A percentile compares a stretch with the other conserved stretches of the same genome.
Evolutionary conservation across 108 stramenopile genomes (phyloP).

Genomic region (Skeletonema potamos): DNA sequence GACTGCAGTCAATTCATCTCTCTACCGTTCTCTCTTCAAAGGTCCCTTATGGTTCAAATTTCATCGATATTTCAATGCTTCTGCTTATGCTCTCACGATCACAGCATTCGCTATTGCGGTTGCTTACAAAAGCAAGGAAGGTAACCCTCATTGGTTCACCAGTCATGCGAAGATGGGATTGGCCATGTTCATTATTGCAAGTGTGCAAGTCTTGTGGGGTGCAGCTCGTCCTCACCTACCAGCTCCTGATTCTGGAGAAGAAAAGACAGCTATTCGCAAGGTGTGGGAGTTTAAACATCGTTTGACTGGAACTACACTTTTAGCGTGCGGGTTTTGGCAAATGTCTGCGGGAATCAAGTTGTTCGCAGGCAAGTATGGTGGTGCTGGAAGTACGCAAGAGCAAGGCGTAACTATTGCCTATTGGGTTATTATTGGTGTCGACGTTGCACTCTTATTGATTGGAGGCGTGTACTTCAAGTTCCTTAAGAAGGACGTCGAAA

Average conservation of each 20-base stretch:
- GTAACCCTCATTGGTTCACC: constrained; percentile 9
- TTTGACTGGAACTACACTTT: constrained; percentile 9
- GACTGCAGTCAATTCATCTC: constrained; percentile 10
- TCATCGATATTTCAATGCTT: background rate
- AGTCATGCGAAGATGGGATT: constrained; percentile 42
- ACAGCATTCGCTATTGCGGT: background rate
- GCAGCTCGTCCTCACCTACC: constrained; percentile 38
- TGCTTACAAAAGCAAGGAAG: constrained; percentile 10
- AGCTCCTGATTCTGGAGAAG: constrained; percentile 24
- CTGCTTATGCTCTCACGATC: background rate
- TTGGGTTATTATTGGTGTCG: constrained; percentile 34
- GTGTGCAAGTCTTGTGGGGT: constrained; percentile 41
- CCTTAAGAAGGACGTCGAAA: background rate
- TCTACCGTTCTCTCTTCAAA: constrained; percentile 2
- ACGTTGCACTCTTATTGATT: constrained; percentile 5
- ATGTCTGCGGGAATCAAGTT: constrained; percentile 25
- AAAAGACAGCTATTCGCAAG: constrained; percentile 19
- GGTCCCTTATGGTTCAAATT: background rate
- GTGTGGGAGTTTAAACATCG: constrained; percentile 32
- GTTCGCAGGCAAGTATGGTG: constrained; percentile 15
- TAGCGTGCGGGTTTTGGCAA: constrained; percentile 41
- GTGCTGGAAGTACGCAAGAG: constrained; percentile 6
- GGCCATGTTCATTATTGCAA: constrained; percentile 38
- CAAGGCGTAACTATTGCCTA: constrained; percentile 21
- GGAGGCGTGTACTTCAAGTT: constrained; percentile 9